Conservation (phyloP, 2,329 filamentous ascomycete species). For the Aspergillus brasiliensis region DNA sequence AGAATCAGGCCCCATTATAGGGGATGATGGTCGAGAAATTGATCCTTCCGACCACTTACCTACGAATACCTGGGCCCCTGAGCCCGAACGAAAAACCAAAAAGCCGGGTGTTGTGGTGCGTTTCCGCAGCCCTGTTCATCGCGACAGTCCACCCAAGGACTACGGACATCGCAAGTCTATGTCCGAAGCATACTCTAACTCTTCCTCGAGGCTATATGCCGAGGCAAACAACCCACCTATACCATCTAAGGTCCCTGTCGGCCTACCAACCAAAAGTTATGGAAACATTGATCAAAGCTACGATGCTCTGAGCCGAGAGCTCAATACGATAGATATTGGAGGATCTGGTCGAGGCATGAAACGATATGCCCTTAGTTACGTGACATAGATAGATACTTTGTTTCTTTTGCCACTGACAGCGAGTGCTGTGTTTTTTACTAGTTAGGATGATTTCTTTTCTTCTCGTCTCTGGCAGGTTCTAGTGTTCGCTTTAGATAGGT, state of each 20-base stretch:
- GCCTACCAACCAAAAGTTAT: constrained; percentile 32
- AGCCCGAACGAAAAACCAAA: constrained; percentile 60
- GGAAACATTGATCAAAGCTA: constrained; percentile 32
- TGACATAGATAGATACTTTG: not conserved
- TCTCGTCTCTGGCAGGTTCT: not conserved
- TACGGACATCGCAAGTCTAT: constrained; percentile 28
- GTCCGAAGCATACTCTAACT: constrained; percentile 32
- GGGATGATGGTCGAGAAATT: constrained; percentile 64
- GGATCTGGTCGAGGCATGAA: constrained; percentile 30
- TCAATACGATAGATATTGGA: constrained; percentile 55
- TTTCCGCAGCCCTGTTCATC: constrained; percentile 44
- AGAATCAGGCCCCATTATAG: constrained; percentile 61
- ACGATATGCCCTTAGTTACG: not conserved
- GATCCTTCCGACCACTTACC: constrained; percentile 68
- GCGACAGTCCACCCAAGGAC: constrained; percentile 23
- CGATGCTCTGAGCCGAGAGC: constrained; percentile 60
- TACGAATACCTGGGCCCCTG: constrained; percentile 66
- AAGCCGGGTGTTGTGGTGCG: constrained; percentile 53
- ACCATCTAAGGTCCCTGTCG: constrained; percentile 47
- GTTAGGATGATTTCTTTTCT: not conserved
- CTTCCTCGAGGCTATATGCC: constrained; percentile 35
- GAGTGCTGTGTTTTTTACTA: not conserved
- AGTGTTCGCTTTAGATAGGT: not conserved
- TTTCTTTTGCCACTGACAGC: not conserved
- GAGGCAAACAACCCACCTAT: constrained; percentile 39